Conservation (phyloP, 192 early-diverging fungal species). For the Gigaspora rosea region DNA sequence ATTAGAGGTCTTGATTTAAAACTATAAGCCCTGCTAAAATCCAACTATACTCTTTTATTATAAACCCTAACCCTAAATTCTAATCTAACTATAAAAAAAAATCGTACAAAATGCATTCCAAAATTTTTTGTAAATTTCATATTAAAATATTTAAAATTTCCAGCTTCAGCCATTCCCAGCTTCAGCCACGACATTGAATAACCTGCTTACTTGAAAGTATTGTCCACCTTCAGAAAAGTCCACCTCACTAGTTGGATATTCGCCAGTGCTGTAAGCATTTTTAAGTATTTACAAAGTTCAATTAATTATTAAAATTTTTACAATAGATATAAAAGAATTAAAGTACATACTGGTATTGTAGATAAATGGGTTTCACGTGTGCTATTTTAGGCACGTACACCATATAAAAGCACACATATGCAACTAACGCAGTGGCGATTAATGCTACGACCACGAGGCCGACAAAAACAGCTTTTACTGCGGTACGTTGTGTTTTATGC, state of each 20-base stretch:
- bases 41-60: no score
- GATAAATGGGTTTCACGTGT: constrained; percentile 43
- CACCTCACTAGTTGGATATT: not conserved
- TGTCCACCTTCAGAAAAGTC: not conserved
- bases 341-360: constrained; percentile 40
- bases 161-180: no score
- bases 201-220: not conserved
- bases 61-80: no score
- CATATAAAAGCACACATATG: constrained; percentile 50
- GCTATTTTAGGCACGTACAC: constrained; percentile 46
- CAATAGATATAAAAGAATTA: not conserved
- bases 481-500: constrained; percentile 41
- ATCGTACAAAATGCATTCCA: no score
- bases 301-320: not conserved
- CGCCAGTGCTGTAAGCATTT: not conserved
- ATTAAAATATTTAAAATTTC: no score
- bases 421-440: constrained; percentile 36
- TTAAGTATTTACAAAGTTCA: not conserved
- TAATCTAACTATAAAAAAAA: no score
- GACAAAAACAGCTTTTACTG: constrained; percentile 45
- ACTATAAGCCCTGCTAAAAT: no score
- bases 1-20: no score
- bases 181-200: no score
- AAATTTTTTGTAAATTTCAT: no score
- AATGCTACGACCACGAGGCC: constrained; percentile 33